Base-by-base conservation (phyloP, 1,284 basidiomycete species). In the Ceratobasidium sp. region DNA sequence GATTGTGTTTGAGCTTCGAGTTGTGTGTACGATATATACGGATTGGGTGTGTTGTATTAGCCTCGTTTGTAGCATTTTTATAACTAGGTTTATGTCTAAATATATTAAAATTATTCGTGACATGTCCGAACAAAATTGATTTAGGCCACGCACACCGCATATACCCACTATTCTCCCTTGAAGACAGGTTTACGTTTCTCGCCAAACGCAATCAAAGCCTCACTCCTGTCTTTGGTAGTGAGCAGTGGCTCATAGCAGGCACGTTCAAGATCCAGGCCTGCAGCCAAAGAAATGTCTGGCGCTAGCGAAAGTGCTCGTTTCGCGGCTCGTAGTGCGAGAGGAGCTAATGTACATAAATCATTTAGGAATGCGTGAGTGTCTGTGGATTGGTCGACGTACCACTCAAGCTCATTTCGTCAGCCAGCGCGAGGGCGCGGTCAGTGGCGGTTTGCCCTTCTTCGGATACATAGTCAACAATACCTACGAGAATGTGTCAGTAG, bases 271-370 rank as follows among this genome's bases (percentile, higher is more conserved):
- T 96, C 93, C 7, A 98, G 86, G 9, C 95, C 95, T 87, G 80
- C 86, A 81, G 94, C 92, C 3, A 96, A 83, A 14, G 93, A 85
- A 24, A 95, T 84, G 78, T 94, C 90, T 8, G 88, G 86, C 16
- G 95, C 93, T 43, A 90, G 86, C 56, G 93, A 92, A 75, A 98
- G 92, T 2, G 95, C 94, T 77, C 90, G 86, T 81, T 98, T 98
- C 6, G 96, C 95, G 0, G 95, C 95, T 34, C 90, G 87, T 19
- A 98, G 85, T 1, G 96, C 95, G 43, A 98, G 83, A 8, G 95
- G 96, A 41, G 95, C 95, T 96, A 77, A 22, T 59, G 54, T 43
- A 31, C 24, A 16, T 29, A 19, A 48, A 43, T 34, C 64, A n/a
- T 58, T 39, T 37, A 54, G 22, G 31, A 43, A 14, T 1, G 16